Evolutionary conservation across 1,139 yeast genomes (phyloP), one percentile per base, ranked within the genome.

Genomic region (Sugiyamaella paludigena): DNA sequence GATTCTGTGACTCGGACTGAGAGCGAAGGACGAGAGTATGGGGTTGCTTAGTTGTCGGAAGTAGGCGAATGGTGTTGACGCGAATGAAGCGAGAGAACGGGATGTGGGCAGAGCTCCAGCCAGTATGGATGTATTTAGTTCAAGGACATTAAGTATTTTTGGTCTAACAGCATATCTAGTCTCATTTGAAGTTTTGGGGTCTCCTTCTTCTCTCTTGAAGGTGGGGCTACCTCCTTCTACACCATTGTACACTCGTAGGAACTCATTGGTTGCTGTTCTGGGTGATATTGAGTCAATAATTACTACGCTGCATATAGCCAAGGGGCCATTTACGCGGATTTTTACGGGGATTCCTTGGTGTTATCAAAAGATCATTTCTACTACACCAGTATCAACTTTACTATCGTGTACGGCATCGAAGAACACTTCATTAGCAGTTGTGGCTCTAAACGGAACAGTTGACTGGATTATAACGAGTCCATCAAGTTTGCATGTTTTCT

Each of bases 181-280:
- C 6, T 45, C 48, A 2, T 48, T 45, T 34, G 49, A 51, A 73
- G 74, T 9, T 52, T 75, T 39, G 78, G 80, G n/a, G 4, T 45
- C 52, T 1, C 52, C 52, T 1, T 63, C 73, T 8, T 69, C 76
- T 13, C 54, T 79, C 39, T 58, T 79, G 42, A 72, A 72, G 46
- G 70, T 79, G 37, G 68, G 72, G 33, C 58, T 79, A 12, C 81
- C 83, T 4, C 70, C 79, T 6, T 76, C 79, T 1, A 66, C 79
- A 4, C 70, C 76, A 8, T 55, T 79, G 31, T 76, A 74, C 52
- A 69, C 76, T 24, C 67, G 72, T 4, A 60, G 75, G 27, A 73
- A 72, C 24, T 68, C 76, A 9, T 60, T 78, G 12, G 63, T 77
- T 7, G 80, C 78, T 9, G 59, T 74, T 26, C 74, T 71, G 58